A percentile compares a stretch with the other conserved stretches of the same genome.
Conservation (phyloP, 345 rosid species). For the Camelina neglecta region DNA sequence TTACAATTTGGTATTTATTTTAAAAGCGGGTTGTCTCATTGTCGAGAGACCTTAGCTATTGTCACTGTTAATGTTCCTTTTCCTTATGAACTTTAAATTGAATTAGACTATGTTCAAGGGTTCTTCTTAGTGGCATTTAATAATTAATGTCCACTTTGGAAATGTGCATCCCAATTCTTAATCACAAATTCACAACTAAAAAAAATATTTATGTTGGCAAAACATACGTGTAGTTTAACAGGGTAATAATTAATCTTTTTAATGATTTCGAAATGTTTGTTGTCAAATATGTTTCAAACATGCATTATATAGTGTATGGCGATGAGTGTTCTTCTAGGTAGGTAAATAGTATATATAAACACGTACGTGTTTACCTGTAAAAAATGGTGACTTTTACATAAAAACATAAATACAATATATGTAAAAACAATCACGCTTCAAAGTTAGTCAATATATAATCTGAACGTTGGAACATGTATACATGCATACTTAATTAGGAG, state of each 20-base stretch:
- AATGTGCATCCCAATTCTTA: conserved; percentile 23
- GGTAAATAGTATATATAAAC: neutral
- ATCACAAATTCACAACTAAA: neutral
- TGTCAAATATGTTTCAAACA: conserved; percentile 4
- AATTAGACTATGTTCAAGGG: conserved; percentile 37
- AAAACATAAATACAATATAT: neutral
- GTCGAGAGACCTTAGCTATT: conserved; percentile 39
- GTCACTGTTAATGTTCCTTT: conserved; percentile 40
- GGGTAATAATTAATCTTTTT: neutral
- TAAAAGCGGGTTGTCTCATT: conserved; percentile 36
- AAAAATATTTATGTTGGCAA: neutral
- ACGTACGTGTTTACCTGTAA: neutral
- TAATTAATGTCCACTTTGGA: conserved; percentile 1
- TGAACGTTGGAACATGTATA: conserved; percentile 17
- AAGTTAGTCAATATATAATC: neutral
- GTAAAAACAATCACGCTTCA: neutral
- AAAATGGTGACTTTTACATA: neutral
- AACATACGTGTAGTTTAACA: neutral
- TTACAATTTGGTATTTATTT: neutral
- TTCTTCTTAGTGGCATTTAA: conserved; percentile 15
- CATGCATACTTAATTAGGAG: conserved; percentile 2
- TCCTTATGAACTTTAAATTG: conserved; percentile 23
- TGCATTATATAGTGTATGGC: neutral
- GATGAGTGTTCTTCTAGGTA: conserved; percentile 2
- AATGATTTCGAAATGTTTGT: neutral